Evolutionary conservation across 371 early-diverging fungal genomes (phyloP), one percentile per base, ranked within the genome.

Genomic region (Zancudomyces culisetae): DNA sequence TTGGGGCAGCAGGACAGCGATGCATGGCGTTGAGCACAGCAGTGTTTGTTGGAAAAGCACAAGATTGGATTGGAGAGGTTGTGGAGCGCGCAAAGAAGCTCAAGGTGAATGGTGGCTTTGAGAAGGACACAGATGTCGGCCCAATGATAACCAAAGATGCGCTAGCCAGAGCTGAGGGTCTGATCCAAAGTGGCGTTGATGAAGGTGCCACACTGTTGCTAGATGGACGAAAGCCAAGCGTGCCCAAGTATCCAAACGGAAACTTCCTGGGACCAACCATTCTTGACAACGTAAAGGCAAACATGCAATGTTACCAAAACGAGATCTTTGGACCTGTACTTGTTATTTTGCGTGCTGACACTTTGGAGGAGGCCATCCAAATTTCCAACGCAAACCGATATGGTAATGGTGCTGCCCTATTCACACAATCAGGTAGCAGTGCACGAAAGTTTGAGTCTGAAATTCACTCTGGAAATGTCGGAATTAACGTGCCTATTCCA

Each of bases 291-390:
- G 93, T 87, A 49, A 79, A 71, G 55, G 59, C 85, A 27, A n/a
- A 75, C 55, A 92, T 94, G 94, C 73, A 73, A 46, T 90, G 91
- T 72, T 94, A 93, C 75, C 75, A 74, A 47, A 85, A 93, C 67
- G 97, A 96, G 71, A 92, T 96, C 64, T 96, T 96, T 70, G 97
- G 85, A 12, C 97, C 97, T 3, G 92, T 91, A 45, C 71, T 94
- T 26, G 79, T 89, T 19, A 82, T 82, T 66, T 56, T 94, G 56
- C 71, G 72, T 30, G 91, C 77, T 18, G 86, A 84, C 29, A 85
- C 91, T 6, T 61, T 93, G 27, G 92, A 94, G 57, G 88, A 94
- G 45, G 94, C 95, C 10, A 83, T 94, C 58, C 87, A 80, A 29
- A 60, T 94, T 43, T 78, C 88, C 65, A 96, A 96, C 71, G 63